Percentiles rank a stretch among this genome's conserved stretches.
phyloP scores from a whole-genome alignment of 1,284 basidiomycete species.

The Termitomyces sp. region DNA sequence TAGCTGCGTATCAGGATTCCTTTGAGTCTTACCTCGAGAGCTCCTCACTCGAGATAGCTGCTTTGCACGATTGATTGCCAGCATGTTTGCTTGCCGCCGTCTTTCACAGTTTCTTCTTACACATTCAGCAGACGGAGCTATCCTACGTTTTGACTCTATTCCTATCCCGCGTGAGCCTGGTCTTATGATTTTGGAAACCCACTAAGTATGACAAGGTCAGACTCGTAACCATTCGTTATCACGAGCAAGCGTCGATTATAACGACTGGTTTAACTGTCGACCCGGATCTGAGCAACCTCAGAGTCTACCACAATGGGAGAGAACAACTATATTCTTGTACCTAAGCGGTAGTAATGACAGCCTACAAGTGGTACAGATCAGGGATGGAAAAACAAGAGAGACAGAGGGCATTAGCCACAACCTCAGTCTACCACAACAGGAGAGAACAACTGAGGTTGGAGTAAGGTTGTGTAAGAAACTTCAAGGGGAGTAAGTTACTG shows the following conservation, averaged over 20 bases:
- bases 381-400: neutral
- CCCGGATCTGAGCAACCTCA: neutral
- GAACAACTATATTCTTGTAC: neutral
- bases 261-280: neutral
- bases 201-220: too few species aligned
- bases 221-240: too few species aligned
- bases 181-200: too few species aligned
- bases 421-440: neutral
- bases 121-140: too few species aligned
- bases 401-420: neutral
- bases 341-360: neutral
- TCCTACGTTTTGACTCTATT: too few species aligned
- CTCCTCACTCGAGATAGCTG: constrained; percentile 56
- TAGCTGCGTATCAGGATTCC: constrained; percentile 50
- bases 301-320: neutral
- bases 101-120: too few species aligned
- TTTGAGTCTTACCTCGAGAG: constrained; percentile 53
- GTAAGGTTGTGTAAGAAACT: too few species aligned
- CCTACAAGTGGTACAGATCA: neutral
- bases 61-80: constrained; percentile 52
- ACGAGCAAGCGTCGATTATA: too few species aligned
- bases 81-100: too few species aligned
- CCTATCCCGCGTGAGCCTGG: too few species aligned
- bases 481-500: too few species aligned
- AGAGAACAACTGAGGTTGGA: neutral